These are phyloP conservation scores for Leccinum boreale DNA, from an alignment of 768 basidiomycete species.

Conservation along the genomic window DNA sequence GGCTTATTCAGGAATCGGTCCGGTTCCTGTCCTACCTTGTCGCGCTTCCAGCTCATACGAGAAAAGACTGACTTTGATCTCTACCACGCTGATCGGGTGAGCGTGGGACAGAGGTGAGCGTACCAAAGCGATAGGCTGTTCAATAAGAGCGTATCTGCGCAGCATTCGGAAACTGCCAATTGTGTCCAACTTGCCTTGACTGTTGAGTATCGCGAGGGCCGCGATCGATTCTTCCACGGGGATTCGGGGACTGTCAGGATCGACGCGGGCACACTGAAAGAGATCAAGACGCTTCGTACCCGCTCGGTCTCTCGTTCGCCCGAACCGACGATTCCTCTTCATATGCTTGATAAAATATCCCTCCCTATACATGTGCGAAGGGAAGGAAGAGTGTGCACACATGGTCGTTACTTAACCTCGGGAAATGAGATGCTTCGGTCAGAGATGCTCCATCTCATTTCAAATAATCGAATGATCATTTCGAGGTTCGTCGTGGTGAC, in stretches of 20 bases:
- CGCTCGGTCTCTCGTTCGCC: conserved; percentile 43
- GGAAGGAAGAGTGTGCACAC: background rate
- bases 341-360: conserved; percentile 4
- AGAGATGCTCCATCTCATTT: conserved; percentile 12
- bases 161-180: too few species aligned
- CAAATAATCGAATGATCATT: conserved; percentile 48
- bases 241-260: conserved; percentile 25
- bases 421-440: background rate
- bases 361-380: background rate
- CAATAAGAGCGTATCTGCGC: too few species aligned
- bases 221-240: conserved; percentile 45
- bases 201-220: conserved; percentile 39
- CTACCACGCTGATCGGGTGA: conserved; percentile 54
- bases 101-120: conserved; percentile 18
- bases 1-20: background rate
- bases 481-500: conserved; percentile 45
- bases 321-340: conserved; percentile 37
- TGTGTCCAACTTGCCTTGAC: too few species aligned
- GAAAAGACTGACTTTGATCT: conserved; percentile 66
- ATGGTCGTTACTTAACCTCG: background rate
- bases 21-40: conserved; percentile 28
- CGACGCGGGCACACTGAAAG: conserved; percentile 50
- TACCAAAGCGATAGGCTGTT: too few species aligned
- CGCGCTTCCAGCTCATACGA: conserved; percentile 51
- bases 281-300: conserved; percentile 57